A percentile compares a stretch with the other conserved stretches of the same genome.
These are phyloP conservation scores for Aspergillus bertholletiae DNA, from an alignment of 495 filamentous ascomycete genomes.

Conservation along the genomic window DNA sequence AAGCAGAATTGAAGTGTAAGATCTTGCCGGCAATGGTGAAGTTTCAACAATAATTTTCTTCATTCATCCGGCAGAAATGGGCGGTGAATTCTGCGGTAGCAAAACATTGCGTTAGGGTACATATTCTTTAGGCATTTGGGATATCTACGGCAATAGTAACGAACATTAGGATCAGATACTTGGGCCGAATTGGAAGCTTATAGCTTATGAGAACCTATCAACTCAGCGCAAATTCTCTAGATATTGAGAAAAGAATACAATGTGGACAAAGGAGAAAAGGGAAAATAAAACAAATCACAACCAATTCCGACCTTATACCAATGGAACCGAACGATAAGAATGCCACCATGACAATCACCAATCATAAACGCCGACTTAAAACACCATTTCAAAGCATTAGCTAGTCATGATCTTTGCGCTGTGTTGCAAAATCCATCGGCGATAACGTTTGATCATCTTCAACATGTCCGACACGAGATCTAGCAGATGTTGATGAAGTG, in stretches of 20 bases:
- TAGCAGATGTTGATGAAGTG: slow-evolving; percentile 12
- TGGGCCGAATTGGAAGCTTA: too few species aligned
- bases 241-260: background rate
- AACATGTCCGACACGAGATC: slow-evolving; percentile 19
- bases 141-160: too few species aligned
- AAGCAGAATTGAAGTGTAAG: background rate
- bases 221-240: too few species aligned
- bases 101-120: too few species aligned
- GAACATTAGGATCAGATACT: too few species aligned
- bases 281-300: slow-evolving; percentile 4
- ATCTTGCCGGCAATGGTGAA: too few species aligned
- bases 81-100: slow-evolving; percentile 22
- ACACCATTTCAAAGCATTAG: slow-evolving; percentile 1
- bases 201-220: too few species aligned
- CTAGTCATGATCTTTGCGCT: slow-evolving; percentile 9
- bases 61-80: slow-evolving; percentile 17
- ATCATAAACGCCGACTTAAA: slow-evolving; percentile 10
- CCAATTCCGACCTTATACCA: background rate
- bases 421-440: slow-evolving; percentile 10
- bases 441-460: slow-evolving; percentile 11
- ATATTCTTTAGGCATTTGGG: too few species aligned
- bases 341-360: background rate
- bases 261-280: background rate
- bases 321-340: background rate
- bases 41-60: slow-evolving; percentile 26